phyloP scores from a whole-genome alignment of 345 rosid genomes.

The Hevea brasiliensis region DNA sequence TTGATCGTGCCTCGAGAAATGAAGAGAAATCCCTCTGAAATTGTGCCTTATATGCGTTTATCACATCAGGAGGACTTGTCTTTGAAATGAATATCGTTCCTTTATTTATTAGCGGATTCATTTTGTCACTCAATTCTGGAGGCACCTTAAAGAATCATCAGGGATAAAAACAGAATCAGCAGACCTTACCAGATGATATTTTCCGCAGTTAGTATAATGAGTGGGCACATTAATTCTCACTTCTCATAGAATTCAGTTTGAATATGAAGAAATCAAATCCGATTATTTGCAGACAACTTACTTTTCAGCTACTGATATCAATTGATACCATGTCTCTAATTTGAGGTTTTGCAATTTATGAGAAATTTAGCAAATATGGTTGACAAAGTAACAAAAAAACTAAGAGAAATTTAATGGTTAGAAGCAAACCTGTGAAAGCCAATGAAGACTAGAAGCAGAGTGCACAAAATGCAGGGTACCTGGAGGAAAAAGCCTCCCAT shows the following conservation, averaged over 20 bases:
- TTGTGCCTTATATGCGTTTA: constrained; percentile 38
- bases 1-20: constrained; percentile 34
- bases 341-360: background rate
- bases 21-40: constrained; percentile 43
- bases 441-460: constrained; percentile 44
- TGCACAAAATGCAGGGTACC: constrained; percentile 43
- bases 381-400: too few relatives aligned
- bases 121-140: constrained; percentile 30
- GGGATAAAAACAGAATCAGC: background rate
- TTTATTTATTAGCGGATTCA: constrained; percentile 32
- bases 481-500: constrained; percentile 46
- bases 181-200: background rate
- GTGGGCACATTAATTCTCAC: background rate
- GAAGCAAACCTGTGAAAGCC: constrained; percentile 50
- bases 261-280: background rate
- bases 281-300: too few relatives aligned
- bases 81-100: constrained; percentile 46
- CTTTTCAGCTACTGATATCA: background rate
- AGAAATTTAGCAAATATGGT: too few relatives aligned
- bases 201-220: background rate
- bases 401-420: background rate
- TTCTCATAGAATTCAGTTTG: background rate
- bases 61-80: constrained; percentile 33
- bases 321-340: background rate
- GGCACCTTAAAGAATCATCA: constrained; percentile 35